A percentile compares a stretch with the other conserved stretches of the same genome.
Evolutionary conservation across 2,329 filamentous ascomycete species (phyloP).

Genomic region (Chrysoporthe puriensis): DNA sequence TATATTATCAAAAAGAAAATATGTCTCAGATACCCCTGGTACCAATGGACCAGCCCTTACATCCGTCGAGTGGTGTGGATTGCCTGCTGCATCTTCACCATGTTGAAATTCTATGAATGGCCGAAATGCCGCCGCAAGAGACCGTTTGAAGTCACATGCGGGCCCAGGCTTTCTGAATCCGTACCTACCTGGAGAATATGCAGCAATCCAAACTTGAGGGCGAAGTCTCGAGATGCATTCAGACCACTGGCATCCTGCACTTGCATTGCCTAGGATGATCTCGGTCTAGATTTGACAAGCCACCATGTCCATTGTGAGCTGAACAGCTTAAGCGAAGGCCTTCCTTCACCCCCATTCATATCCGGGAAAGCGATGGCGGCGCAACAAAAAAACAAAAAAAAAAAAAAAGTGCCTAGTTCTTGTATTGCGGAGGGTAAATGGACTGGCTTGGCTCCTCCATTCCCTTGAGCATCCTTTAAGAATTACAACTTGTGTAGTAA

Average conservation of each 20-base stretch:
- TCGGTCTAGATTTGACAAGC: neutral
- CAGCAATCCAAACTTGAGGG: neutral
- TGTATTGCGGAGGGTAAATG: neutral
- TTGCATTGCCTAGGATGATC: neutral
- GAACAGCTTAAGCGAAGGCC: neutral
- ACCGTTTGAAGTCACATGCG: neutral
- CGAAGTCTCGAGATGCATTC: neutral
- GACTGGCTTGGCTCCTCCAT: neutral
- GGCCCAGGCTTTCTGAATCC: neutral
- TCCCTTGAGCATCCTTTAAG: neutral
- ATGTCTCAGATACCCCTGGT: neutral
- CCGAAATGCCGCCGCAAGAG: constrained; percentile 2
- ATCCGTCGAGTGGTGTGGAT: neutral
- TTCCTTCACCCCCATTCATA: neutral
- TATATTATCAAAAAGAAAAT: neutral
- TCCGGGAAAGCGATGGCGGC: neutral
- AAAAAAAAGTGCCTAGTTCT: neutral
- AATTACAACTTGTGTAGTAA: neutral
- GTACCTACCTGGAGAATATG: neutral
- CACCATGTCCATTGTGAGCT: neutral
- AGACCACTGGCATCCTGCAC: neutral
- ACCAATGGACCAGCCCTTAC: neutral
- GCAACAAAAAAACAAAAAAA: no score
- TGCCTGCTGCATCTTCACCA: neutral
- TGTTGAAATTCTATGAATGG: neutral